Conservation (phyloP, 768 basidiomycete species). For the Chalciporus sphaerocephalus region DNA sequence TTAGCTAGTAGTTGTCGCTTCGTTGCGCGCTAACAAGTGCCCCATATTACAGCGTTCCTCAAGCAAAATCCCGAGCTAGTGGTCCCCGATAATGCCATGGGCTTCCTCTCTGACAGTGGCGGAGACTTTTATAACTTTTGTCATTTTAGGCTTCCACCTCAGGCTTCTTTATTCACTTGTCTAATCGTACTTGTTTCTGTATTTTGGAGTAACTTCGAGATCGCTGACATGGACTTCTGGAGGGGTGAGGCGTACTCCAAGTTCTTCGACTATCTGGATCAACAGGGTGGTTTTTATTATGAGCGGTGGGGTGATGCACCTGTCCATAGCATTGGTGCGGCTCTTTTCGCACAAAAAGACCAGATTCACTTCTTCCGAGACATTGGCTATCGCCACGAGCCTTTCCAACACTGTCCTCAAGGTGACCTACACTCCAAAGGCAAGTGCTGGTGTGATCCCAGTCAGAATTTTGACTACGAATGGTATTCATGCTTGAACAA, state of each 20-base stretch:
- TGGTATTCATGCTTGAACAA: constrained; percentile 87
- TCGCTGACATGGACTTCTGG: constrained; percentile 89
- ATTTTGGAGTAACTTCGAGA: constrained; percentile 78
- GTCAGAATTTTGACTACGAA: constrained; percentile 70
- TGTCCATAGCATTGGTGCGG: constrained; percentile 79
- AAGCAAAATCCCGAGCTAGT: constrained; percentile 57
- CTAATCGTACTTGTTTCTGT: constrained; percentile 27
- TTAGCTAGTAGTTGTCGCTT: not conserved
- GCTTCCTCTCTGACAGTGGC: constrained; percentile 64
- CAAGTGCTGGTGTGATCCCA: constrained; percentile 69
- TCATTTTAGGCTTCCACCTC: constrained; percentile 51
- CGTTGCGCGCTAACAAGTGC: not conserved
- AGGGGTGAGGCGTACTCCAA: constrained; percentile 74
- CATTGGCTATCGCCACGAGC: constrained; percentile 80
- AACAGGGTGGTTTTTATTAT: constrained; percentile 86
- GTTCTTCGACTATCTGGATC: constrained; percentile 80
- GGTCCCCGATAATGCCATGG: constrained; percentile 61
- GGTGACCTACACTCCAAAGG: constrained; percentile 53
- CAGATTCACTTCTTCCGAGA: constrained; percentile 82
- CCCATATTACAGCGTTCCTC: constrained; percentile 60
- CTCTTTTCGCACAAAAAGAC: constrained; percentile 67
- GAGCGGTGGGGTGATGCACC: constrained; percentile 90
- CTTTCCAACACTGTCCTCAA: constrained; percentile 71
- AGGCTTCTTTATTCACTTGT: not conserved
- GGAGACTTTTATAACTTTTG: constrained; percentile 75